phyloP scores from a whole-genome alignment of 2,329 filamentous ascomycete genomes.

The Colletotrichum theobromicola region DNA sequence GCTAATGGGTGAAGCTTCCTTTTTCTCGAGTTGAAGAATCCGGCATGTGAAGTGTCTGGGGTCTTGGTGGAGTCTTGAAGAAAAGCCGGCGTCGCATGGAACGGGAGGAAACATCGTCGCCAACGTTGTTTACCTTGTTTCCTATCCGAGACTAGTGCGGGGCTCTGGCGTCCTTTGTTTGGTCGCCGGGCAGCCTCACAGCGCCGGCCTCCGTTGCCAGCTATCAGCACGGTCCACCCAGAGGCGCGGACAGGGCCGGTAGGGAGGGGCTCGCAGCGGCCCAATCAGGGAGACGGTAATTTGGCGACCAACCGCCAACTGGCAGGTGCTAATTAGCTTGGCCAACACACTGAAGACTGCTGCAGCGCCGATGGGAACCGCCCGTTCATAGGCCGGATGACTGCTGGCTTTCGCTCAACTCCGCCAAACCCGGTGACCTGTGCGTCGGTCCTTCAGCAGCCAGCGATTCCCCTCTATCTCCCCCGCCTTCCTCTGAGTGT shows the following conservation, averaged over 20 bases:
- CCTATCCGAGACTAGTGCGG: slow-evolving; percentile 14
- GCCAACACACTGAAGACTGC: not conserved
- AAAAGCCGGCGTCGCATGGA: slow-evolving; percentile 10
- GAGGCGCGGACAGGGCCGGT: not conserved
- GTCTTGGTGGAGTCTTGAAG: not conserved
- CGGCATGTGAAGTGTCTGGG: not conserved
- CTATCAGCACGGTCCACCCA: not conserved
- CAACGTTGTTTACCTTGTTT: slow-evolving; percentile 15
- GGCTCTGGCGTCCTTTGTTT: not conserved
- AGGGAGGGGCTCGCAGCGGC: not conserved
- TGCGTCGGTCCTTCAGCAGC: slow-evolving; percentile 7
- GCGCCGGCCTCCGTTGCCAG: no score
- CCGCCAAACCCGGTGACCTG: slow-evolving; percentile 7
- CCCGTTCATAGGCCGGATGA: not conserved
- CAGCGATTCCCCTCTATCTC: not conserved
- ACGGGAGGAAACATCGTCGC: not conserved
- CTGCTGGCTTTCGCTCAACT: not conserved
- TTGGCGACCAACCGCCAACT: not conserved
- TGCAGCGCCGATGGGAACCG: not conserved
- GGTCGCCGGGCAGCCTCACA: not conserved
- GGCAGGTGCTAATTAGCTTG: not conserved
- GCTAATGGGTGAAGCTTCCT: not conserved
- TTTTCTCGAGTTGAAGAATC: not conserved
- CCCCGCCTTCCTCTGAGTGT: not conserved
- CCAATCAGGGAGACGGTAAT: slow-evolving; percentile 4